Evolutionary conservation across 805 yeast genomes (phyloP), one percentile per base, ranked within the genome.

Genomic region (Candida sithepensis): DNA sequence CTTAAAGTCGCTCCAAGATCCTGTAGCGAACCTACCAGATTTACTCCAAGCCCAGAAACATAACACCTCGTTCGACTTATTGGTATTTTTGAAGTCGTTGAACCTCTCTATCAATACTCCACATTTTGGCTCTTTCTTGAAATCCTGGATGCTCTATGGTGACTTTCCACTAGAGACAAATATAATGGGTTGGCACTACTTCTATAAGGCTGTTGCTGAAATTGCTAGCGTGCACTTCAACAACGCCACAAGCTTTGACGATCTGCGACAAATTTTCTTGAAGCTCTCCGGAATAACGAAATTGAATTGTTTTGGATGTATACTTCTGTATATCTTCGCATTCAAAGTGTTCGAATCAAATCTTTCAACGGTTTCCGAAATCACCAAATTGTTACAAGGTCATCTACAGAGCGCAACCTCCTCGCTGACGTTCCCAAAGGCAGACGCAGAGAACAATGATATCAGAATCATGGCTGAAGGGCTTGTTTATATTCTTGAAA

Each of bases 381-480:
- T 43, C 26, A 33, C 9, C 1, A 30, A 28, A 13, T 42, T 41
- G 39, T 53, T 51, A 9, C 59, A 48, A 19, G 41, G 20, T 33
- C 33, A 37, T 16, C 36, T 52, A 4, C 21, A 34, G 12, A 24
- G 41, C 4, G 45, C 66, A 1, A 39, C 72, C 18, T 45, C 59
- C 2, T 40, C 53, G 0, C 51, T 69, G 2, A 57, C 59, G 8
- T 79, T 78, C 51, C 84, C 84, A 0, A 64, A 59, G 26, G 79
- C 82, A 2, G 62, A 67, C 10, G 72, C 43, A 60, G 65, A 54
- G 49, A 69, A 53, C 38, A 36, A 22, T 44, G 58, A 46, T 42
- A 67, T 43, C 65, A 71, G 57, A 61, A 64, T 54, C 61, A 68
- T 65, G 18, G 63, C 63, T 47, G 66, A 60, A 38, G 55, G 58